These are phyloP conservation scores for Raphanus sativus DNA, from an alignment of 345 rosid genomes.

Conservation along the genomic window DNA sequence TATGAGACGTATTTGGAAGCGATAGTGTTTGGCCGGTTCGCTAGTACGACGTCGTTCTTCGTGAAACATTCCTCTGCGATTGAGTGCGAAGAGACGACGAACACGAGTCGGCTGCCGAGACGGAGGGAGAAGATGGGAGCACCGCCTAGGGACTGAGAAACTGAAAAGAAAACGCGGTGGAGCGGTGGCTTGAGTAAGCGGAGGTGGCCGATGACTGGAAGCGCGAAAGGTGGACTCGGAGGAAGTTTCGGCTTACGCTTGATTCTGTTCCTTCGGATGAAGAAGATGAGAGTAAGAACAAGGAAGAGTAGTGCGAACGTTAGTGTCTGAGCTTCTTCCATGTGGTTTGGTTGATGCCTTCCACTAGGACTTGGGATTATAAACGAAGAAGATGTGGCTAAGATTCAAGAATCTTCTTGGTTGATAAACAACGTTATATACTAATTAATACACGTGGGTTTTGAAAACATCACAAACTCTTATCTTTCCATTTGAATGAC, in stretches of 20 bases:
- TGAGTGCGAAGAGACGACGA: slow-evolving; percentile 44
- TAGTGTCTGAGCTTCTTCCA: slow-evolving; percentile 26
- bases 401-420: too few relatives aligned
- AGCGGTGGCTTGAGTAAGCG: slow-evolving; percentile 32
- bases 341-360: neutral
- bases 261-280: neutral
- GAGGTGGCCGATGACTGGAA: slow-evolving; percentile 38
- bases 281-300: neutral
- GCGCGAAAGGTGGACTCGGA: slow-evolving; percentile 42
- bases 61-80: slow-evolving; percentile 55
- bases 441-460: too few relatives aligned
- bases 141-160: slow-evolving; percentile 34
- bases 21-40: slow-evolving; percentile 45
- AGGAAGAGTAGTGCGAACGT: neutral
- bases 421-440: too few relatives aligned
- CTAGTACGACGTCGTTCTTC: slow-evolving; percentile 50
- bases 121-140: slow-evolving; percentile 50
- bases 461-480: too few relatives aligned
- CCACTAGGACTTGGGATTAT: neutral
- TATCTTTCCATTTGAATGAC: too few relatives aligned
- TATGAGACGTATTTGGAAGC: slow-evolving; percentile 39
- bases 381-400: neutral
- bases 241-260: slow-evolving; percentile 40
- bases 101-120: slow-evolving; percentile 45
- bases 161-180: slow-evolving; percentile 25